phyloP scores from a whole-genome alignment of 768 basidiomycete species.

The Amanita muscaria region DNA sequence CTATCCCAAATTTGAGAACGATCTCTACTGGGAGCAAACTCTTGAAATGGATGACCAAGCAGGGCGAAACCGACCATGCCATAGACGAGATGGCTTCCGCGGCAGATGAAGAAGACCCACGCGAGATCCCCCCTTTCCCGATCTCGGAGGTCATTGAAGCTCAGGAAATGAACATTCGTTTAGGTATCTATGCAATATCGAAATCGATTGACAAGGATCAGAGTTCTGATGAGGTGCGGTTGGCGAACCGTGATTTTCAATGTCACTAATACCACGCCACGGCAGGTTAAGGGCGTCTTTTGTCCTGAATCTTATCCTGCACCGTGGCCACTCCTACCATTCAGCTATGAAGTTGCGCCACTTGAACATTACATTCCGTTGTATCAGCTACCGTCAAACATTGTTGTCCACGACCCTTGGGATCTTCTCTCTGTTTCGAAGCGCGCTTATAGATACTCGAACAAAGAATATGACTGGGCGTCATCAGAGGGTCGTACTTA shows the following conservation, averaged over 20 bases:
- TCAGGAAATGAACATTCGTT: conserved; percentile 10
- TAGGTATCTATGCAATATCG: neutral
- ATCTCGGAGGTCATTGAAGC: conserved; percentile 18
- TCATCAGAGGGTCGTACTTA: conserved; percentile 22
- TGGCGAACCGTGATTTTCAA: no score
- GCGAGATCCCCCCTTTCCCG: conserved; percentile 20
- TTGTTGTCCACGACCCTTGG: conserved; percentile 19
- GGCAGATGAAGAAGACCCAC: conserved; percentile 27
- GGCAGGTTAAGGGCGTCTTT: conserved; percentile 17
- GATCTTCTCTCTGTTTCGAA: conserved; percentile 2
- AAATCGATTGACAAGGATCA: neutral
- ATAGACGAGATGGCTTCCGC: conserved; percentile 25
- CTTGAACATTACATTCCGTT: conserved; percentile 20
- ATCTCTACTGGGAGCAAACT: conserved; percentile 29
- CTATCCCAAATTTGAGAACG: conserved; percentile 10
- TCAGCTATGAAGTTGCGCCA: conserved; percentile 14
- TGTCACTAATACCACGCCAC: conserved; percentile 1
- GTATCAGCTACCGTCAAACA: conserved; percentile 15
- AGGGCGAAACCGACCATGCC: conserved; percentile 26
- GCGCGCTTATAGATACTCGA: no score
- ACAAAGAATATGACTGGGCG: conserved; percentile 15
- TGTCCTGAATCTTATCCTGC: conserved; percentile 26
- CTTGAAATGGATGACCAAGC: conserved; percentile 23
- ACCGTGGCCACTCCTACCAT: conserved; percentile 34
- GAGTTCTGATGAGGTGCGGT: no score